Evolutionary conservation across 1,284 basidiomycete species (phyloP), one percentile per base, ranked within the genome.

Genomic region (Grifola frondosa): DNA sequence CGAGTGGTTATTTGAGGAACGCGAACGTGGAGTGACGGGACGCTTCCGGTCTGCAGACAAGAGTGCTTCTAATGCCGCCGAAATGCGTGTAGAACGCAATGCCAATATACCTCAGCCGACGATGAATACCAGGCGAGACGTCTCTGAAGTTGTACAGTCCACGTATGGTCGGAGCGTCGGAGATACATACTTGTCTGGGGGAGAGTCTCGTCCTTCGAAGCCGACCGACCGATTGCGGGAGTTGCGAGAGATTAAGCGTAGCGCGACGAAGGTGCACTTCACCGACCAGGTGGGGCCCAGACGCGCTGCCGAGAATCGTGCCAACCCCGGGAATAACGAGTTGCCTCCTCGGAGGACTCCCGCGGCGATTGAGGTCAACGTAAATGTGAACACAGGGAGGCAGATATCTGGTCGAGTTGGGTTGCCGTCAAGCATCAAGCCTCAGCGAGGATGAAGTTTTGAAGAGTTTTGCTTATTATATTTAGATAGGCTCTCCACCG

Each of bases 1-100:
- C 10, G 65, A 69, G 6, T 86, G 82, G 82, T 69, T 87, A 8
- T 85, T 86, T 50, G 73, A 73, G 36, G 76, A 76, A 43, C 66
- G 66, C 31, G 81, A 84, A 52, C 73, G 80, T 17, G 62, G 59
- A 30, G 57, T 54, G n/a, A 43, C 42, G 21, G 48, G 42, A 5
- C 60, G 59, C 23, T 49, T 55, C 12, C 47, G 55, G 30, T 15
- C 30, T 17, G 30, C 30, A 31, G 6, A 13, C 11, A 15, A 9
- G 11, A 15, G n/a, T n/a, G n/a, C n/a, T n/a, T n/a, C n/a, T n/a
- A n/a, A n/a, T n/a, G n/a, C n/a, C n/a, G n/a, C n/a, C n/a, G n/a
- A n/a, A n/a, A n/a, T n/a, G n/a, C n/a, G n/a, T n/a, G n/a, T n/a
- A n/a, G n/a, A n/a, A n/a, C n/a, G n/a, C n/a, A n/a, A n/a, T n/a